Evolutionary conservation across 1,284 basidiomycete species (phyloP), one percentile per base, ranked within the genome.

Genomic region (Sutorius eximius): DNA sequence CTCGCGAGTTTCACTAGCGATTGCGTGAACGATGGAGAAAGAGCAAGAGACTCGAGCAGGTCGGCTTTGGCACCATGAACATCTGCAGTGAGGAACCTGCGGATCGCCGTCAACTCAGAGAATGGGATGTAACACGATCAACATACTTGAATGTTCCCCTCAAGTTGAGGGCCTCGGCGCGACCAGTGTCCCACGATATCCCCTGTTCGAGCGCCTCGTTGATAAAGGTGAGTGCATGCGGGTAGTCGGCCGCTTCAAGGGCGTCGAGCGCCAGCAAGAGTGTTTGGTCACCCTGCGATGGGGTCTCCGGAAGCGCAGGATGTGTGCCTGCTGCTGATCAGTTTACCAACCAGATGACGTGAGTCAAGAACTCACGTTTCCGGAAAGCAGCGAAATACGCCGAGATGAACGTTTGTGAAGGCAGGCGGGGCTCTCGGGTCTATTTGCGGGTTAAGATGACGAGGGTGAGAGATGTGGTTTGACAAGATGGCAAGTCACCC

Each of bases 311-410:
- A 37, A 96, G 79, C 0, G 73, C 66, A 15, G 92, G 94, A 52
- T 83, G 79, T 16, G 87, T 72, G 57, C 87, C 89, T 91, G 63
- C 1, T 45, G 18, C 15, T n/a, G 45, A 36, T 59, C 37, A 56
- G 51, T 24, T 42, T 32, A 53, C n/a, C 5, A 36, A 43, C 34
- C 12, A 13, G 38, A 55, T 54, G 48, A 33, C 51, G 45, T 6
- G 24, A 43, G 5, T 34, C 22, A 22, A n/a, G 10, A 43, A 54
- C 88, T 62, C 63, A 89, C 90, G 85, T 58, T 87, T 77, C 61
- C 96, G 87, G 90, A 99, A 99, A 11, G 97, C 96, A 58, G 95
- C 90, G 68, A 99, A 93, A 79, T 99, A 99, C 3, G 95, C 93
- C 13, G 90, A 89, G 62, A 98, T 91, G 74, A 99, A 98, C 3